Evolutionary conservation across 1,284 basidiomycete genomes (phyloP).

Genomic region (Fomitopsis palustris): DNA sequence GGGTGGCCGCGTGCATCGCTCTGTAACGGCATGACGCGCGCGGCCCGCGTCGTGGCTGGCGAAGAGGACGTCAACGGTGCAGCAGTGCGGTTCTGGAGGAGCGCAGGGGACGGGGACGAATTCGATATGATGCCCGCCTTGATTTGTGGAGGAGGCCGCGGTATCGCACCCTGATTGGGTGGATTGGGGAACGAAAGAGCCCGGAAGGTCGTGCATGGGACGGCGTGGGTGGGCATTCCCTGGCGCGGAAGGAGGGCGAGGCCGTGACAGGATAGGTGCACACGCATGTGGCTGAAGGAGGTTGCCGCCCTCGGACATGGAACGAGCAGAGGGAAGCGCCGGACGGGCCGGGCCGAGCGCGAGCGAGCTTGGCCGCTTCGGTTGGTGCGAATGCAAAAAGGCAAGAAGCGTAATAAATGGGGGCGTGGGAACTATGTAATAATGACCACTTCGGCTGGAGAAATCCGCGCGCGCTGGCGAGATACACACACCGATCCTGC

Average conservation of each 20-base stretch:
- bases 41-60: not conserved
- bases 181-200: not conserved
- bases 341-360: not conserved
- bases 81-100: not conserved
- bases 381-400: not conserved
- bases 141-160: not conserved
- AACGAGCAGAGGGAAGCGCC: not conserved
- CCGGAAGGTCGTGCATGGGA: not conserved
- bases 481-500: not conserved
- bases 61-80: not conserved
- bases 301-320: not conserved
- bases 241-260: not conserved
- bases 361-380: not conserved
- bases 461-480: not conserved
- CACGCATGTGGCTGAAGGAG: not conserved
- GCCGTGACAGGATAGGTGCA: not conserved
- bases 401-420: not conserved
- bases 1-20: not conserved
- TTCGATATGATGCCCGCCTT: not conserved
- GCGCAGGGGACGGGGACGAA: not conserved
- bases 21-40: not conserved
- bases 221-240: constrained; percentile 1
- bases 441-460: not conserved
- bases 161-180: not conserved
- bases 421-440: not conserved